Percentiles rank a stretch among this genome's conserved stretches.
phyloP scores from a whole-genome alignment of 2,329 filamentous ascomycete species.

The Penicillium sp. region DNA sequence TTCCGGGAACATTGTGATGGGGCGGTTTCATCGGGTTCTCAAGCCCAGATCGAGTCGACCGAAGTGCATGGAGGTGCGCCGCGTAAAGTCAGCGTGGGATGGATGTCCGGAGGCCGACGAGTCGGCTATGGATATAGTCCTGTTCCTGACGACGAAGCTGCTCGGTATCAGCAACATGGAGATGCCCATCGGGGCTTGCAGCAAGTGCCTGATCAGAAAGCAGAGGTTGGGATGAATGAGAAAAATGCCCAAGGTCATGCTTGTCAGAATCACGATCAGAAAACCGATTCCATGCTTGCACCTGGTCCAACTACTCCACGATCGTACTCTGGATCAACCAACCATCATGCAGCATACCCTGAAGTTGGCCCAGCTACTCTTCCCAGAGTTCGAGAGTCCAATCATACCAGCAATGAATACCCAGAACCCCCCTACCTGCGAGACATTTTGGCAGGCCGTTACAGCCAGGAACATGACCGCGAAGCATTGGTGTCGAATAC shows the following conservation, averaged over 20 bases:
- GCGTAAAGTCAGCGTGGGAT: conserved; percentile 43
- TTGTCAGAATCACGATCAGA: neutral
- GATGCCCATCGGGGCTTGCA: neutral
- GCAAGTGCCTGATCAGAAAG: neutral
- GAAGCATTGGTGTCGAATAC: neutral
- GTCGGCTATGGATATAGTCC: conserved; percentile 44
- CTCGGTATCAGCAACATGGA: neutral
- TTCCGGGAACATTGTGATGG: conserved; percentile 37
- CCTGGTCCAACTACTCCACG: neutral
- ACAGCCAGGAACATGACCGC: conserved; percentile 3
- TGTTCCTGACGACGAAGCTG: conserved; percentile 30
- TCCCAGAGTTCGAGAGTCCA: neutral
- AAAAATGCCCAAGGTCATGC: neutral
- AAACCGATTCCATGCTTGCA: neutral
- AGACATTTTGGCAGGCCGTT: conserved; percentile 2
- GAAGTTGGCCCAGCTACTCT: neutral
- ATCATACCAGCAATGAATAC: neutral
- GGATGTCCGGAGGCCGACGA: conserved; percentile 45
- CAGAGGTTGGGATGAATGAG: neutral
- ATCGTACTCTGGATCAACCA: neutral
- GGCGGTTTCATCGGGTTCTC: conserved; percentile 3
- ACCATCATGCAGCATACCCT: neutral
- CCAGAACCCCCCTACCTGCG: conserved; percentile 2
- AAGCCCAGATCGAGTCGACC: neutral
- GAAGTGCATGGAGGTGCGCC: conserved; percentile 13